These are phyloP conservation scores for Cytidiella melzeri DNA, from an alignment of 768 basidiomycete species.

Conservation along the genomic window DNA sequence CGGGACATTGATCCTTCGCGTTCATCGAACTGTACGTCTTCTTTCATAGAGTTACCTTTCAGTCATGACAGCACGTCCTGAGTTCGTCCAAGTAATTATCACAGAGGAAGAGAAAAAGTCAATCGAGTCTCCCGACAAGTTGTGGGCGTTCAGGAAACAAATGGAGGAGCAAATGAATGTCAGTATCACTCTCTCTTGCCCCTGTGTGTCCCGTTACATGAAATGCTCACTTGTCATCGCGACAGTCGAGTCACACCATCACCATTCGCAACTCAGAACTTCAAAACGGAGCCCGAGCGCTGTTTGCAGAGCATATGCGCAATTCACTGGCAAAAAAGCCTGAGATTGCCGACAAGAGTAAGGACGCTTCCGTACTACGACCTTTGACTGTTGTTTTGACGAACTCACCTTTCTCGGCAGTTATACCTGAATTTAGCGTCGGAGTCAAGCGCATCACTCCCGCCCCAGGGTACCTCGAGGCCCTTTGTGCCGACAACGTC, in stretches of 20 bases:
- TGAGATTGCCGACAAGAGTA: conserved; percentile 50
- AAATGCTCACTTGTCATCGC: too few relatives aligned
- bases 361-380: conserved; percentile 9
- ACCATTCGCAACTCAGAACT: conserved; percentile 36
- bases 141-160: conserved; percentile 40
- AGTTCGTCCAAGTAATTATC: conserved; percentile 33
- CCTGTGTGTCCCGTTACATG: too few relatives aligned
- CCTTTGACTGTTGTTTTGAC: not conserved
- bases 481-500: conserved; percentile 55
- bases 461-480: conserved; percentile 61
- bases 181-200: conserved; percentile 9
- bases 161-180: conserved; percentile 48
- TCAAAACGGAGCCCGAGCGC: conserved; percentile 27
- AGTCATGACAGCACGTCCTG: not conserved
- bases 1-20: conserved; percentile 20
- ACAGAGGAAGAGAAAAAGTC: conserved; percentile 43
- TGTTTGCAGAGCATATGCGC: conserved; percentile 40
- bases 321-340: conserved; percentile 46
- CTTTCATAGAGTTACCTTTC: not conserved
- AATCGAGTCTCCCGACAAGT: conserved; percentile 42
- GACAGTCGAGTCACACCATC: conserved; percentile 21
- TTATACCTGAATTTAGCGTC: conserved; percentile 54
- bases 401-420: conserved; percentile 21
- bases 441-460: conserved; percentile 57
- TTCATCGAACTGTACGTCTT: conserved; percentile 36